Evolutionary conservation across 1,139 yeast genomes (phyloP).

Genomic region (Hemisphaericaspora xylofermentans): DNA sequence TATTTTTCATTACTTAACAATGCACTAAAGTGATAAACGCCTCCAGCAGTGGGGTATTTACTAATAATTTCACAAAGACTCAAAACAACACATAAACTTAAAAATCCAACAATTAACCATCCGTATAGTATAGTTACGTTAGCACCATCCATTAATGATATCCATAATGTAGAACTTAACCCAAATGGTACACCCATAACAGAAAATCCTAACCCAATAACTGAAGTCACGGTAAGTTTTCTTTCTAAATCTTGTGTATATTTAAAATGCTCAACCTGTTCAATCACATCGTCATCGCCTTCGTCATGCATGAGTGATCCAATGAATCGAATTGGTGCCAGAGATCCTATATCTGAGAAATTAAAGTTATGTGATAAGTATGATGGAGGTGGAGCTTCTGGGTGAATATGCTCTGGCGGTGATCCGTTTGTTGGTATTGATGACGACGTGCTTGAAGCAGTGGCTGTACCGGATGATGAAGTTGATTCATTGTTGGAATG

Average conservation of each 20-base stretch:
- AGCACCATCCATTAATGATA: constrained; percentile 70
- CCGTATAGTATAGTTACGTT: constrained; percentile 72
- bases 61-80: constrained; percentile 72
- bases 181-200: constrained; percentile 81
- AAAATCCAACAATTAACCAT: constrained; percentile 61
- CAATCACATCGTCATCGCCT: constrained; percentile 47
- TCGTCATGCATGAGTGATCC: constrained; percentile 23
- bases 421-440: background rate
- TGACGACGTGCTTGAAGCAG: background rate
- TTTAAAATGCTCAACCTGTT: constrained; percentile 65
- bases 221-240: constrained; percentile 62
- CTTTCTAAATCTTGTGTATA: constrained; percentile 69
- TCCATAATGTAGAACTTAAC: constrained; percentile 66
- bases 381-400: constrained; percentile 18
- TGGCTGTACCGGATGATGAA: background rate
- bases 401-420: constrained; percentile 1
- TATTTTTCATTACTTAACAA: constrained; percentile 59
- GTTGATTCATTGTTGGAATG: background rate
- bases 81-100: constrained; percentile 60
- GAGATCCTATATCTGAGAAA: constrained; percentile 12
- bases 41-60: constrained; percentile 73
- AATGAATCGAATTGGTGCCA: constrained; percentile 24
- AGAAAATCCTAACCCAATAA: constrained; percentile 73
- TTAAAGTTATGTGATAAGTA: constrained; percentile 18
- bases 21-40: constrained; percentile 74